These are phyloP conservation scores for Fusarium torulosum DNA, from an alignment of 2,329 filamentous ascomycete species.

Conservation along the genomic window DNA sequence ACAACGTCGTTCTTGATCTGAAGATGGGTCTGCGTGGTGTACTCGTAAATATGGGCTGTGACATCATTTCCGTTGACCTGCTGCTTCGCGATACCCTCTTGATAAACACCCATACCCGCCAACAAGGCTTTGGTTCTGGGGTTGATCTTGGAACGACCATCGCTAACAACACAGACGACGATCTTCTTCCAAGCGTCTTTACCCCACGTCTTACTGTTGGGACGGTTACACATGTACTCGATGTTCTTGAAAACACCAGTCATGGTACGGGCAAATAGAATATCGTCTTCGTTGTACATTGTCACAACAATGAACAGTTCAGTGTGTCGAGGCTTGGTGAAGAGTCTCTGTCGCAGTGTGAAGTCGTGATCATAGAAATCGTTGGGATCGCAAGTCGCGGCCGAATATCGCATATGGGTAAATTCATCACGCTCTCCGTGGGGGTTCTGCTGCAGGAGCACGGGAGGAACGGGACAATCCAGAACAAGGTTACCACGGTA, in stretches of 20 bases:
- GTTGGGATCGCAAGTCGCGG: constrained; percentile 91
- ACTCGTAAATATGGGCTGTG: constrained; percentile 97
- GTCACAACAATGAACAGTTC: constrained; percentile 97
- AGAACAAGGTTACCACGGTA: constrained; percentile 97
- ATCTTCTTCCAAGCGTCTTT: constrained; percentile 99
- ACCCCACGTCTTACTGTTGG: constrained; percentile 96
- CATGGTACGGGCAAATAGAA: constrained; percentile 95
- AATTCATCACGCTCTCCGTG: constrained; percentile 94
- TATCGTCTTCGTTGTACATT: constrained; percentile 99
- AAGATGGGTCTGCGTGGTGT: constrained; percentile 87
- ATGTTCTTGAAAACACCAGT: constrained; percentile 98
- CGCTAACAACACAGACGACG: constrained; percentile 96
- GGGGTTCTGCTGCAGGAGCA: constrained; percentile 86
- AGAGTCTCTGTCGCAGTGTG: constrained; percentile 89
- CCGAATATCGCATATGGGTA: constrained; percentile 92
- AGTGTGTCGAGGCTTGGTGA: constrained; percentile 91
- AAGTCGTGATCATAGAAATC: constrained; percentile 92
- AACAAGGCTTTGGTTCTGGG: constrained; percentile 88
- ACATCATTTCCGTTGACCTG: constrained; percentile 97
- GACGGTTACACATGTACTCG: constrained; percentile 95
- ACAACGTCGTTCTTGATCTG: constrained; percentile 93
- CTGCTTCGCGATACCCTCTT: constrained; percentile 98
- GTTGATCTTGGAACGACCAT: constrained; percentile 97
- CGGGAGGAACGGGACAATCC: constrained; percentile 93
- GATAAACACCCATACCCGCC: constrained; percentile 94